Percentiles rank a stretch among this genome's conserved stretches.
These are phyloP conservation scores for Calocera viscosa DNA, from an alignment of 768 basidiomycete genomes.

Conservation along the genomic window DNA sequence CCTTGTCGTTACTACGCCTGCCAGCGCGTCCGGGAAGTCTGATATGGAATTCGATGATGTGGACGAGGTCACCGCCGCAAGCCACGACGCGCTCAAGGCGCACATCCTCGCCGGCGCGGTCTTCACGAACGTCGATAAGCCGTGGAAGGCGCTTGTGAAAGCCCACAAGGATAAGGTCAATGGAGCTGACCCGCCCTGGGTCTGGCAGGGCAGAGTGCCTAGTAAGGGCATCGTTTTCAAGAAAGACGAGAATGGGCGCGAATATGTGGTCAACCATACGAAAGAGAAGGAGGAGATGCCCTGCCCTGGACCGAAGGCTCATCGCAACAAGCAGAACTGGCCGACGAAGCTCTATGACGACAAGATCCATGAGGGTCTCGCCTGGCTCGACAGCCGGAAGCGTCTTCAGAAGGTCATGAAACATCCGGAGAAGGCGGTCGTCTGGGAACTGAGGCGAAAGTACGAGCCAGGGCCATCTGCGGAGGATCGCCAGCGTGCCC, in stretches of 20 bases:
- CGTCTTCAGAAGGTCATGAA: not conserved
- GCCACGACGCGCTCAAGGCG: too few relatives aligned
- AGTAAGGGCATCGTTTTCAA: not conserved
- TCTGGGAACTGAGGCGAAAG: not conserved
- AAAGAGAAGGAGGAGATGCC: not conserved
- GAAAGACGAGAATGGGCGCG: not conserved
- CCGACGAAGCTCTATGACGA: not conserved
- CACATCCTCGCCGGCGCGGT: too few relatives aligned
- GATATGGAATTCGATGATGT: too few relatives aligned
- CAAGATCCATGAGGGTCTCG: not conserved
- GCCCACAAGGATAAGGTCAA: not conserved
- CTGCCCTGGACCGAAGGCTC: not conserved
- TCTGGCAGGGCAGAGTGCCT: not conserved
- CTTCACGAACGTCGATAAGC: not conserved
- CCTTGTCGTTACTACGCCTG: too few relatives aligned
- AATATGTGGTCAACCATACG: not conserved
- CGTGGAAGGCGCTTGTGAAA: not conserved
- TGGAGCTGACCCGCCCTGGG: not conserved
- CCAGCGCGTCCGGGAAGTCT: too few relatives aligned
- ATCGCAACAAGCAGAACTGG: not conserved
- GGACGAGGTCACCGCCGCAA: too few relatives aligned
- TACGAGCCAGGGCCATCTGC: too few relatives aligned
- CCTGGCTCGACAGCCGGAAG: not conserved
- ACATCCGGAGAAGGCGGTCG: not conserved
- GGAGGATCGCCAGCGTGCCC: too few relatives aligned